Conservation (phyloP, 192 early-diverging fungal species). For the Chytriomyces sp. region DNA sequence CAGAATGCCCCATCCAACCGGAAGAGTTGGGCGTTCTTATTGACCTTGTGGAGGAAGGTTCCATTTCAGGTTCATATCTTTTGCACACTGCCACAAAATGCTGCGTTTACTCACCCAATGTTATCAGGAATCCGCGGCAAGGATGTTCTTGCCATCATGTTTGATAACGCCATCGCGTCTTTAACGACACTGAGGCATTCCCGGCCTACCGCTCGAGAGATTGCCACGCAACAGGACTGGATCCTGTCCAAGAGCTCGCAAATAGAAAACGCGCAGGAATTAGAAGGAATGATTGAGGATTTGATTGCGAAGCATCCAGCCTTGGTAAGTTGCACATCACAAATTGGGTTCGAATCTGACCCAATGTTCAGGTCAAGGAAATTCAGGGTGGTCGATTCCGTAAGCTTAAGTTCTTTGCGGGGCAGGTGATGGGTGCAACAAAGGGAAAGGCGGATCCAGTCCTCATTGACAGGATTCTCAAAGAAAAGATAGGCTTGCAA, state of each 20-base stretch:
- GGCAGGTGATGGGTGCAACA: conserved; percentile 78
- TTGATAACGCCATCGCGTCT: conserved; percentile 60
- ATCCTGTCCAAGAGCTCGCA: neutral
- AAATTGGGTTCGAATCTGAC: conserved; percentile 7
- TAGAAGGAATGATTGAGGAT: conserved; percentile 43
- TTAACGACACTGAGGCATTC: conserved; percentile 53
- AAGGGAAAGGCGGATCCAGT: conserved; percentile 79
- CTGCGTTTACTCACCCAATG: neutral
- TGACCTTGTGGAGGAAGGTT: conserved; percentile 57
- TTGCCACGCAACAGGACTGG: conserved; percentile 32
- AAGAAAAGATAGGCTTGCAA: conserved; percentile 19
- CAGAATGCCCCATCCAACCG: conserved; percentile 53
- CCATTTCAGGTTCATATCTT: conserved; percentile 51
- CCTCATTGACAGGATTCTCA: conserved; percentile 61
- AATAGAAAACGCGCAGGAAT: neutral
- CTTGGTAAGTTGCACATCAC: neutral
- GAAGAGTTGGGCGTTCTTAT: conserved; percentile 63
- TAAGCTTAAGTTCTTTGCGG: conserved; percentile 78
- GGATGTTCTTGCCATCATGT: conserved; percentile 66
- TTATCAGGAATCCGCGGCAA: conserved; percentile 57
- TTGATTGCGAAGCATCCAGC: conserved; percentile 29
- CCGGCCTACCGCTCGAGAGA: conserved; percentile 56
- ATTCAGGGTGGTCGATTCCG: conserved; percentile 68
- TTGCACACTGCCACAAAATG: neutral
- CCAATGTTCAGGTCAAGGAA: conserved; percentile 49